phyloP scores from a whole-genome alignment of 2,329 filamentous ascomycete genomes.

The Mariannaea elegans region DNA sequence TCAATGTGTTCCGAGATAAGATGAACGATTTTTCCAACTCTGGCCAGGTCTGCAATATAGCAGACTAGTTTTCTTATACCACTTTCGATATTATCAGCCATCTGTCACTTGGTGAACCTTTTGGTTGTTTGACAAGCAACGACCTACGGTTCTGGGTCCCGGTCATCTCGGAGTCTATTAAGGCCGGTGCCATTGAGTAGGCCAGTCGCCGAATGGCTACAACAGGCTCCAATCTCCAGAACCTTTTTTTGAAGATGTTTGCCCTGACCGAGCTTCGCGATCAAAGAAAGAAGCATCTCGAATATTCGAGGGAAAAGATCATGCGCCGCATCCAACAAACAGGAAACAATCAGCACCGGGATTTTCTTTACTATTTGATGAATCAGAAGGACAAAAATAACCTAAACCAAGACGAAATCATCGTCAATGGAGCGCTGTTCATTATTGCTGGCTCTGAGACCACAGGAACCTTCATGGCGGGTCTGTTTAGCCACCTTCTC shows the following conservation, averaged over 20 bases:
- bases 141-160: conserved; percentile 39
- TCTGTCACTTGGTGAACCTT: conserved; percentile 42
- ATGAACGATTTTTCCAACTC: conserved; percentile 32
- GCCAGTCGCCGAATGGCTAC: conserved; percentile 19
- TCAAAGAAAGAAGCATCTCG: conserved; percentile 44
- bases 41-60: conserved; percentile 35
- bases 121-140: conserved; percentile 36
- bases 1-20: conserved; percentile 37
- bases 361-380: conserved; percentile 50
- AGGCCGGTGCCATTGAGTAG: conserved; percentile 44
- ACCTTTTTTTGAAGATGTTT: conserved; percentile 24
- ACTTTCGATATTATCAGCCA: conserved; percentile 44
- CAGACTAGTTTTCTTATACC: conserved; percentile 40
- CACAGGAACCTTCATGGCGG: conserved; percentile 43
- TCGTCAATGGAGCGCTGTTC: conserved; percentile 44
- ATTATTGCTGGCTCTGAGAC: conserved; percentile 47
- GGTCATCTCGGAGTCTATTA: conserved; percentile 36
- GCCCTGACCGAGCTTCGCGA: conserved; percentile 27
- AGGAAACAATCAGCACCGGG: conserved; percentile 30
- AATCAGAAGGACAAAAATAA: conserved; percentile 47
- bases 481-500: conserved; percentile 42
- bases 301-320: conserved; percentile 48
- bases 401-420: conserved; percentile 45
- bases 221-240: conserved; percentile 12
- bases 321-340: conserved; percentile 39